A percentile compares a stretch with the other conserved stretches of the same genome.
Evolutionary conservation across 192 early-diverging fungal species (phyloP).

Genomic region (Backusella australiensis): DNA sequence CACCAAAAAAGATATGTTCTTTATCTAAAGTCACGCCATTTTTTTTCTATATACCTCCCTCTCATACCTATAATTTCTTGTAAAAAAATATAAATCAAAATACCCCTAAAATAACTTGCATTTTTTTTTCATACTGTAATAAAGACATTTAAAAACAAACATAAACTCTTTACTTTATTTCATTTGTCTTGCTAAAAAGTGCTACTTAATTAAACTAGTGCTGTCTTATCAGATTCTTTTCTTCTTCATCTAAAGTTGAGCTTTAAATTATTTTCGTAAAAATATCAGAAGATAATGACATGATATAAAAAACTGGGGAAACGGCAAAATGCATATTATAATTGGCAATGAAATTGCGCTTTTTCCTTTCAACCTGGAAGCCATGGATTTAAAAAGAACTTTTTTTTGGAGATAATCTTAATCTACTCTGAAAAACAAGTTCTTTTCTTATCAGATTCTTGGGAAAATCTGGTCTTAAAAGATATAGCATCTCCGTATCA

Average conservation of each 20-base stretch:
- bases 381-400: background rate
- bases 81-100: background rate
- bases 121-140: background rate
- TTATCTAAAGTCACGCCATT: slow-evolving; percentile 3
- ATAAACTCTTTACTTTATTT: background rate
- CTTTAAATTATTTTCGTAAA: background rate
- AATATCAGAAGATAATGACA: background rate
- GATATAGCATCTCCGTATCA: background rate
- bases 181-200: background rate
- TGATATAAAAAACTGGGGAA: background rate
- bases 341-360: background rate
- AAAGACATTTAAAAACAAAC: slow-evolving; percentile 1
- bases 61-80: background rate
- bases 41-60: slow-evolving; percentile 1
- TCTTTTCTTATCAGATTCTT: background rate
- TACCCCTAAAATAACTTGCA: background rate
- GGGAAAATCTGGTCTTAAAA: background rate
- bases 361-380: background rate
- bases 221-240: background rate
- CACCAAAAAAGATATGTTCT: background rate
- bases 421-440: background rate
- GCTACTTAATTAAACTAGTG: background rate
- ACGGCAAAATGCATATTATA: background rate
- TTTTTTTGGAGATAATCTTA: background rate
- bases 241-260: background rate